Evolutionary conservation across 1,284 basidiomycete genomes (phyloP).

Genomic region (Trametes sp.): DNA sequence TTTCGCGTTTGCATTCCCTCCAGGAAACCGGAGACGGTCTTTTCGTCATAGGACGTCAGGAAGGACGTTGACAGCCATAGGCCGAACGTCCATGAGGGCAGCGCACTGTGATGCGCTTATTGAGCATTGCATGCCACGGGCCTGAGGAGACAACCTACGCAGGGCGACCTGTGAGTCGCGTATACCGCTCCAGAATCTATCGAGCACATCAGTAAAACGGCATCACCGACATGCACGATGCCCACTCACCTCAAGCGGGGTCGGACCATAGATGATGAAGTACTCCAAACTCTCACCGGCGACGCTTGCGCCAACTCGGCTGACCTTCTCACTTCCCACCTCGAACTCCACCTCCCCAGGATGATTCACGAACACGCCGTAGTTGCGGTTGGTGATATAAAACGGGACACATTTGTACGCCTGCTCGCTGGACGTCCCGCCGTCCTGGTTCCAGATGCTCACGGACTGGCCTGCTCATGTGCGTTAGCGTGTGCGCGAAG

Average conservation of each 20-base stretch:
- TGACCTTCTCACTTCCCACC: slow-evolving; percentile 77
- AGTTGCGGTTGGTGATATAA: slow-evolving; percentile 73
- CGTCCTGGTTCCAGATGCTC: slow-evolving; percentile 77
- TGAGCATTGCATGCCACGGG: not conserved
- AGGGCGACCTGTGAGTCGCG: slow-evolving; percentile 69
- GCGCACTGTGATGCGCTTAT: slow-evolving; percentile 48
- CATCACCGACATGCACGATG: not conserved
- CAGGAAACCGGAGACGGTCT: slow-evolving; percentile 73
- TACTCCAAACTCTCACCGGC: slow-evolving; percentile 70
- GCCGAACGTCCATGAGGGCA: slow-evolving; percentile 78
- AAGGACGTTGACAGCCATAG: slow-evolving; percentile 83
- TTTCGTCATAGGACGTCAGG: slow-evolving; percentile 71
- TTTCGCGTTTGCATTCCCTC: slow-evolving; percentile 74
- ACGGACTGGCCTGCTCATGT: slow-evolving; percentile 58
- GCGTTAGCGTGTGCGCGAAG: slow-evolving; percentile 7
- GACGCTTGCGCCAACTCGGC: slow-evolving; percentile 73
- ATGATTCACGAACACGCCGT: slow-evolving; percentile 80
- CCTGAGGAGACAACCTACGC: slow-evolving; percentile 48
- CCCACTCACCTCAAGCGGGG: slow-evolving; percentile 61
- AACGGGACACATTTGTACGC: slow-evolving; percentile 81
- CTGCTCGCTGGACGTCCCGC: slow-evolving; percentile 75
- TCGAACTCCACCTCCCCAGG: slow-evolving; percentile 82
- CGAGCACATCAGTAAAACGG: not conserved
- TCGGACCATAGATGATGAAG: slow-evolving; percentile 73
- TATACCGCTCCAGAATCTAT: slow-evolving; percentile 68